Evolutionary conservation across 768 basidiomycete genomes (phyloP), one percentile per base, ranked within the genome.

Genomic region (Trametes cubensis): DNA sequence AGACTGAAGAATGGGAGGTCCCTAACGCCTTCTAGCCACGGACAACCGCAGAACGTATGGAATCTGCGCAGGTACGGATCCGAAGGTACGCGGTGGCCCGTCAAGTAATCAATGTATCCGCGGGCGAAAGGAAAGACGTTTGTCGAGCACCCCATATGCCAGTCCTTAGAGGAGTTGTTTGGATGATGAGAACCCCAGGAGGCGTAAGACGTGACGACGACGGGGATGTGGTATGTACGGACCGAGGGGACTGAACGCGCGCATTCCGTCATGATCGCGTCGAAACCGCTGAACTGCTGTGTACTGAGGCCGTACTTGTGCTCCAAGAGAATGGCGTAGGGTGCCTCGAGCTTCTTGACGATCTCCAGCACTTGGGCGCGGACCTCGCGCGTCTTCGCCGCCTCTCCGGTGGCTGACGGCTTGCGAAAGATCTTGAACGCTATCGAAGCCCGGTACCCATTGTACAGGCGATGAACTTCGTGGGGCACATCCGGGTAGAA

Each of bases 401-500:
- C 15, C 39, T 47, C 21, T 4, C 10, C 7, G 39, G n/a, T 26
- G 41, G 6, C 18, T 8, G 26, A 51, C 6, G 34, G 34, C 21
- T 55, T 47, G 13, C 69, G 67, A 62, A 72, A 74, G 17, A 74
- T 67, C 48, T 74, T 74, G 67, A 74, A 74, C 4, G 71, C 72
- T 45, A 74, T 67, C 23, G 67, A 66, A 7, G 73, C 74, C 5
- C 73, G 69, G 61, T 74, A 67, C 15, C 66, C 67, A 1, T 15
- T 4, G 6, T 15, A 14, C 25, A 68, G 10, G 13, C 39, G 8
- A 23, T 2, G 18, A n/a, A 74, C 67, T 5, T 41, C 14, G 53
- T 74, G 73, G 1, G 67, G 66, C 20, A 73, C 68, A 55, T 74
- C 75, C 1, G 75, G 72, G 61, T 72, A 71, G 65, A 76, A 76